Evolutionary conservation across 2,329 filamentous ascomycete genomes (phyloP).

Genomic region (Parastagonospora nodorum): DNA sequence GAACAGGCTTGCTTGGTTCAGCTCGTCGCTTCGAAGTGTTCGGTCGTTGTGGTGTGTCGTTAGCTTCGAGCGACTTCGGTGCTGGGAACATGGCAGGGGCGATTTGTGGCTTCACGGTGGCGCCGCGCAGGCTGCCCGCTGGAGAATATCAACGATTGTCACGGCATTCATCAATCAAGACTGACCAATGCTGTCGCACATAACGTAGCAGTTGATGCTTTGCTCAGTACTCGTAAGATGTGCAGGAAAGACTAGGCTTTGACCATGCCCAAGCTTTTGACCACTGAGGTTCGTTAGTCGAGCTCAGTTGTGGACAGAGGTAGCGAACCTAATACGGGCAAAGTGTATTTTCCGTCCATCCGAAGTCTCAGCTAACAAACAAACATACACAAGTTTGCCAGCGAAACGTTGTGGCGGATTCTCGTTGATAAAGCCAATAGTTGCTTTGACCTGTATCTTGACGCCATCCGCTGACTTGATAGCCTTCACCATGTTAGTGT

Average conservation of each 20-base stretch:
- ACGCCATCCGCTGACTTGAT: constrained; percentile 48
- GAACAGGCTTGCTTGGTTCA: constrained; percentile 13
- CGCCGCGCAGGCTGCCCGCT: constrained; percentile 63
- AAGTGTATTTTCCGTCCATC: constrained; percentile 74
- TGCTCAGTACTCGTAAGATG: constrained; percentile 61
- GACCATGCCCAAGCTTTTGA: constrained; percentile 65
- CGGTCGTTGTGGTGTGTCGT: constrained; percentile 15
- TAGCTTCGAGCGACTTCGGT: constrained; percentile 19
- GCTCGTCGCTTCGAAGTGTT: constrained; percentile 40
- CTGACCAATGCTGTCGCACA: constrained; percentile 82
- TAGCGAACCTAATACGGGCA: constrained; percentile 58
- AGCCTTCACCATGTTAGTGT: constrained; percentile 14
- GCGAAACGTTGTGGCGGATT: constrained; percentile 66
- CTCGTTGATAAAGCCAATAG: constrained; percentile 74
- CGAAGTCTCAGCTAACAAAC: constrained; percentile 73
- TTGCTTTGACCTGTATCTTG: constrained; percentile 66
- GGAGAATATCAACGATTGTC: constrained; percentile 8
- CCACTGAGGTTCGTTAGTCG: constrained; percentile 59
- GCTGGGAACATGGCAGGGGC: constrained; percentile 52
- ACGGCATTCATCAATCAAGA: accelerated
- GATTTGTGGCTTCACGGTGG: constrained; percentile 58
- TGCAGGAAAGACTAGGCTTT: constrained; percentile 65
- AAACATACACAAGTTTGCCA: constrained; percentile 69
- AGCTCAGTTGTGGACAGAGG: background rate
- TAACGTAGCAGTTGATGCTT: constrained; percentile 69